Conservation (phyloP, 2,329 filamentous ascomycete genomes). For the Cladophialophora exuberans region DNA sequence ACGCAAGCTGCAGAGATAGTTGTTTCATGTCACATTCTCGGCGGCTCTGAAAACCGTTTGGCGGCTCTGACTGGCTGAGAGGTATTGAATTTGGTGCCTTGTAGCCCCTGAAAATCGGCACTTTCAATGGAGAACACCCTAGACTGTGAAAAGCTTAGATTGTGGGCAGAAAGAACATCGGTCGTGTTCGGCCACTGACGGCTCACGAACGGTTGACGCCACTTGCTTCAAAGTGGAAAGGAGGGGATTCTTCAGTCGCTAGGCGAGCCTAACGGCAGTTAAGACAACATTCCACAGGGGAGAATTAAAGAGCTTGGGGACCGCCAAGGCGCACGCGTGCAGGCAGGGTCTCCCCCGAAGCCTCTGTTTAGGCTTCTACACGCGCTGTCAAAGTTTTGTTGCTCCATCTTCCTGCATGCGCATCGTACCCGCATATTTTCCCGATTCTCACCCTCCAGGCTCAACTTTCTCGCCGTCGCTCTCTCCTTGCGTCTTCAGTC, state of each 20-base stretch:
- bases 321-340: no score
- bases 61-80: conserved; percentile 10
- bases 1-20: neutral
- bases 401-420: conserved; percentile 16
- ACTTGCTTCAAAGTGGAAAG: conserved; percentile 17
- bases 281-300: neutral
- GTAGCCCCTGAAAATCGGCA: conserved; percentile 10
- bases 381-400: conserved; percentile 8
- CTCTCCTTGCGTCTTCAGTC: conserved; percentile 1
- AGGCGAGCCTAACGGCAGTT: neutral
- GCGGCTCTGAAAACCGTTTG: conserved; percentile 13
- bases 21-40: conserved; percentile 12
- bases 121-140: neutral
- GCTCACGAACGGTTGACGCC: conserved; percentile 8
- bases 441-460: conserved; percentile 5
- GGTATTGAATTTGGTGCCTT: neutral
- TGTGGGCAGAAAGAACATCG: neutral
- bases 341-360: neutral
- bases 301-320: neutral
- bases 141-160: conserved; percentile 12
- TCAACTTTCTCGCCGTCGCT: conserved; percentile 1
- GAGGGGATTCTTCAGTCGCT: conserved; percentile 5
- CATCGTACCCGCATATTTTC: conserved; percentile 9
- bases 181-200: conserved; percentile 6
- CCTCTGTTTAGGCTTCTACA: conserved; percentile 10